These are phyloP conservation scores for Nematodospora valgi DNA, from an alignment of 805 yeast genomes.

Conservation along the genomic window DNA sequence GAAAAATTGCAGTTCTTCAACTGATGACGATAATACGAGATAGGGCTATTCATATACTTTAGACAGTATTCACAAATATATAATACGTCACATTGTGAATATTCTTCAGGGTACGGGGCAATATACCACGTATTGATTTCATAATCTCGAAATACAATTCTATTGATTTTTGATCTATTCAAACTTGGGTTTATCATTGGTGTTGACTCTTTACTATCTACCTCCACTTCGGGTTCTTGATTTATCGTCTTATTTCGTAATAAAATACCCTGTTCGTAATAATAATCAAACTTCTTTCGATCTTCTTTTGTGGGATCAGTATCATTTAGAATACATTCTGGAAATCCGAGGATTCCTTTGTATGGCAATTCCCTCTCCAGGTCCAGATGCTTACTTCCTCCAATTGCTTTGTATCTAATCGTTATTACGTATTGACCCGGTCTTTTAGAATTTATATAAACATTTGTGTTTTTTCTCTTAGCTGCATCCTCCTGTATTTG, in stretches of 20 bases:
- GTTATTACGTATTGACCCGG: conserved; percentile 1
- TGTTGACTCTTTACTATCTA: conserved; percentile 6
- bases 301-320: conserved; percentile 61
- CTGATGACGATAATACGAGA: conserved; percentile 64
- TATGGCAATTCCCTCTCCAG: conserved; percentile 57
- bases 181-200: conserved; percentile 8
- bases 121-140: conserved; percentile 90
- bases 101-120: conserved; percentile 90
- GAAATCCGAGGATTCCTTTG: conserved; percentile 58
- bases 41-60: conserved; percentile 71
- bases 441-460: background rate
- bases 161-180: conserved; percentile 41
- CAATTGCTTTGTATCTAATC: conserved; percentile 1
- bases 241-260: conserved; percentile 16
- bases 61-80: conserved; percentile 83
- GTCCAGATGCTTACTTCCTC: too few relatives aligned
- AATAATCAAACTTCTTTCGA: conserved; percentile 43
- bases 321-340: conserved; percentile 55
- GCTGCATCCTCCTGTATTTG: background rate
- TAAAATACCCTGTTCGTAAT: conserved; percentile 36
- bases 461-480: background rate
- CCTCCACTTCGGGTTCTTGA: background rate
- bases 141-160: conserved; percentile 65
- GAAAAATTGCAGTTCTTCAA: conserved; percentile 60
- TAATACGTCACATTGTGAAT: conserved; percentile 56